phyloP scores from a whole-genome alignment of 805 yeast genomes.

The Candida hispaniensis region DNA sequence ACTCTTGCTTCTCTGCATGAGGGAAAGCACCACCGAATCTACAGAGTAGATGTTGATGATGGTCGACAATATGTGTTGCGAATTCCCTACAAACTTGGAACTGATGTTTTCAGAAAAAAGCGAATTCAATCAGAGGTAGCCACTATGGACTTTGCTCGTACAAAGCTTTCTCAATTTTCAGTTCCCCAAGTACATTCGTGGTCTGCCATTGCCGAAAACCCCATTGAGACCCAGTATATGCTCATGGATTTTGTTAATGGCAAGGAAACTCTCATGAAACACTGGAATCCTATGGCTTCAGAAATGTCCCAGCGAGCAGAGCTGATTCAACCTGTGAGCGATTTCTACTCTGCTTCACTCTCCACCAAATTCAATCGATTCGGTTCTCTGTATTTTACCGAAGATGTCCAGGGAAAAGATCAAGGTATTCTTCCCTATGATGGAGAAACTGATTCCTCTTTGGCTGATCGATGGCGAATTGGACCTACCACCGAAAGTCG shows the following conservation, averaged over 20 bases:
- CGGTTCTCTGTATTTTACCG: conserved; percentile 75
- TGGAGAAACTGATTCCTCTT: conserved; percentile 46
- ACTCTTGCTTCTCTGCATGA: conserved; percentile 80
- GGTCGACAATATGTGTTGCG: conserved; percentile 58
- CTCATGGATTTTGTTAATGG: conserved; percentile 75
- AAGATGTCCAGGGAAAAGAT: conserved; percentile 45
- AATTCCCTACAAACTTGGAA: conserved; percentile 75
- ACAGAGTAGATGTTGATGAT: conserved; percentile 55
- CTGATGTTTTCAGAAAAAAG: conserved; percentile 41
- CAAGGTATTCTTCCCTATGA: conserved; percentile 42
- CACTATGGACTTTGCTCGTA: conserved; percentile 68
- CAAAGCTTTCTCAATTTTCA: conserved; percentile 46
- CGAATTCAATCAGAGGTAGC: conserved; percentile 86
- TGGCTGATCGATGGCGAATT: conserved; percentile 68
- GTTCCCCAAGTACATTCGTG: conserved; percentile 65
- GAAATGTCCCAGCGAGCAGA: conserved; percentile 43
- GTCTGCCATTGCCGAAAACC: conserved; percentile 56
- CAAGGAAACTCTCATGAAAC: conserved; percentile 63
- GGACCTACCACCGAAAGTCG: conserved; percentile 82
- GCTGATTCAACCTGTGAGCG: conserved; percentile 59
- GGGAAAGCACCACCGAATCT: conserved; percentile 87
- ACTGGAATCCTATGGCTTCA: conserved; percentile 75
- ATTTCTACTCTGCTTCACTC: conserved; percentile 47
- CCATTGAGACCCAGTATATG: conserved; percentile 62
- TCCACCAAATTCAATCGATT: conserved; percentile 52